These are phyloP conservation scores for Asterophora parasitica DNA, from an alignment of 768 basidiomycete species.

Conservation along the genomic window DNA sequence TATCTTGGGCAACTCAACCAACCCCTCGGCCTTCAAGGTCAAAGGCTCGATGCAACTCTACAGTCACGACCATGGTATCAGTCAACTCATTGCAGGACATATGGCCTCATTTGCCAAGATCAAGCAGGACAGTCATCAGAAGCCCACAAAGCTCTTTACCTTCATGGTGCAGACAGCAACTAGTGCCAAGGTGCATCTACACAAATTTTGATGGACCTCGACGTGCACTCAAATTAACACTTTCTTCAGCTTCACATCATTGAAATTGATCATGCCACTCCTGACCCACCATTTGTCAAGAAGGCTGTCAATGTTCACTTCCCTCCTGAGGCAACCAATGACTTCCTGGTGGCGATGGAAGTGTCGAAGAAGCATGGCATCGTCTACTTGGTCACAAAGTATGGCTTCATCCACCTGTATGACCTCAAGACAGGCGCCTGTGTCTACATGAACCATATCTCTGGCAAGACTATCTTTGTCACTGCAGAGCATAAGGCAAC, in stretches of 20 bases:
- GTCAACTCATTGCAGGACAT: slow-evolving; percentile 97
- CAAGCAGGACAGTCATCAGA: slow-evolving; percentile 84
- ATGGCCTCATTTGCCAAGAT: slow-evolving; percentile 94
- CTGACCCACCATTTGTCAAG: slow-evolving; percentile 91
- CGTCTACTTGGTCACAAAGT: slow-evolving; percentile 96
- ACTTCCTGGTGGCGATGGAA: slow-evolving; percentile 99
- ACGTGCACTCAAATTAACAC: slow-evolving; percentile 3
- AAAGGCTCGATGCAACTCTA: slow-evolving; percentile 98
- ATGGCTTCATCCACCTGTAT: slow-evolving; percentile 98
- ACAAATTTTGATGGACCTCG: background rate
- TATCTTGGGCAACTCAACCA: slow-evolving; percentile 87
- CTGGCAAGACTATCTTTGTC: slow-evolving; percentile 98
- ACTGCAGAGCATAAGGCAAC: slow-evolving; percentile 94
- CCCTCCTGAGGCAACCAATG: slow-evolving; percentile 95
- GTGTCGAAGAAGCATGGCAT: slow-evolving; percentile 97
- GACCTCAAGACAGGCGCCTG: slow-evolving; percentile 96
- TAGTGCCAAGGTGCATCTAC: slow-evolving; percentile 78
- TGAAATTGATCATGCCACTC: slow-evolving; percentile 93
- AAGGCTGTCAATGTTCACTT: slow-evolving; percentile 99
- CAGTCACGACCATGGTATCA: slow-evolving; percentile 86
- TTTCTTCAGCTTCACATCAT: slow-evolving; percentile 84
- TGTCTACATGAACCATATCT: slow-evolving; percentile 99
- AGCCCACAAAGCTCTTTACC: slow-evolving; percentile 88
- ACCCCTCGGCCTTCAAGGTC: slow-evolving; percentile 96
- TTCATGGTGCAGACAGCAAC: slow-evolving; percentile 92